Evolutionary conservation across 805 yeast species (phyloP).

Genomic region (Cyberlindnera amylophila): DNA sequence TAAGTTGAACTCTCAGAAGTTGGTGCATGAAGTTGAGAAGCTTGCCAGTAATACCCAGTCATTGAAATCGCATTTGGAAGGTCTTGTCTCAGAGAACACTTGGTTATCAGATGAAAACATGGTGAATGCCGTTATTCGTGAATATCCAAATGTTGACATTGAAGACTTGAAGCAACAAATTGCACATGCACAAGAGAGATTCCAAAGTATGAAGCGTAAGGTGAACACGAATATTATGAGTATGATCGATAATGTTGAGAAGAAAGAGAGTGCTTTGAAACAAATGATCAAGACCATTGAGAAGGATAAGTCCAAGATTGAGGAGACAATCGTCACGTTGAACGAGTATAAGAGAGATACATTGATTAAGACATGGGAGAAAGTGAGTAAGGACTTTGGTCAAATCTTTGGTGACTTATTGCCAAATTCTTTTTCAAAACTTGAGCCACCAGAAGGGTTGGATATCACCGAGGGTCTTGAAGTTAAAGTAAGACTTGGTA

Average conservation of each 20-base stretch:
- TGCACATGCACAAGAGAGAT: conserved; percentile 51
- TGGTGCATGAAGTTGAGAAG: conserved; percentile 53
- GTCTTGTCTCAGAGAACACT: conserved; percentile 49
- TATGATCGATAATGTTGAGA: conserved; percentile 88
- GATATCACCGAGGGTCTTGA: conserved; percentile 89
- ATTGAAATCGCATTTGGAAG: conserved; percentile 38
- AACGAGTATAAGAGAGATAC: conserved; percentile 85
- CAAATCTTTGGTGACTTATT: conserved; percentile 80
- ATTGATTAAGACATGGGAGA: conserved; percentile 76
- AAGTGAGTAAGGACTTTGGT: conserved; percentile 88
- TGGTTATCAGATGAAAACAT: conserved; percentile 72
- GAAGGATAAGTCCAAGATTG: conserved; percentile 84
- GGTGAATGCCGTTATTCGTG: conserved; percentile 52
- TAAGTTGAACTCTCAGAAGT: conserved; percentile 49
- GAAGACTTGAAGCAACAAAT: conserved; percentile 59
- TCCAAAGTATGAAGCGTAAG: conserved; percentile 68
- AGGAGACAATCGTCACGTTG: conserved; percentile 77
- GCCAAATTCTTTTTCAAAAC: conserved; percentile 86
- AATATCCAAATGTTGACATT: conserved; percentile 59
- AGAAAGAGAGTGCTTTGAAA: conserved; percentile 72
- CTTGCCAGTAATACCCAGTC: conserved; percentile 35
- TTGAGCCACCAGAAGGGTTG: conserved; percentile 74
- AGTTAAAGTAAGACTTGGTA: conserved; percentile 85
- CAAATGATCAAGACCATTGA: conserved; percentile 84
- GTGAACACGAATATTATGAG: conserved; percentile 86